A percentile compares a stretch with the other conserved stretches of the same genome.
These are phyloP conservation scores for Chrysanthemum makinoi DNA, from an alignment of 129 eudicot species.

Conservation along the genomic window DNA sequence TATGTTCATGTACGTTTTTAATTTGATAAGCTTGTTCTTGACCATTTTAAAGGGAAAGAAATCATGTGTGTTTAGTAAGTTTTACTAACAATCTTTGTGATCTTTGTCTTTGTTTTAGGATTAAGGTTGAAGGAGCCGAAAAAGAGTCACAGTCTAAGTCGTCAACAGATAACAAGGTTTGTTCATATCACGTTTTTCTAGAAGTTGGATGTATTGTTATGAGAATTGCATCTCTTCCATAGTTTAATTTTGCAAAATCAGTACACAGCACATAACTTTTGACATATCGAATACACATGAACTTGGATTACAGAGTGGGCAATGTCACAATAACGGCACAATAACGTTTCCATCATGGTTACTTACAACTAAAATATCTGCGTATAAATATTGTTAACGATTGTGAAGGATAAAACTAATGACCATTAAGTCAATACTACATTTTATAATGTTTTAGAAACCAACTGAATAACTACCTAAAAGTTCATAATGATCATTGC, in stretches of 20 bases:
- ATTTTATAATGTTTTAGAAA: background rate
- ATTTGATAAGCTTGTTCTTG: background rate
- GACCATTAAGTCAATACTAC: background rate
- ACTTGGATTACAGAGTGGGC: background rate
- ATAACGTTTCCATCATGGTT: background rate
- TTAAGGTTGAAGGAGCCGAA: slow-evolving; percentile 33
- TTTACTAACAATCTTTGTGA: background rate
- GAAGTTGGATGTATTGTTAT: background rate
- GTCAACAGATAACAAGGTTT: slow-evolving; percentile 52
- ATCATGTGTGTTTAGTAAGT: no score
- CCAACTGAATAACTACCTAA: background rate
- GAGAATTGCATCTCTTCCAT: background rate
- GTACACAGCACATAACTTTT: background rate
- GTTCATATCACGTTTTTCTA: background rate
- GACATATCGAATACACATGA: background rate
- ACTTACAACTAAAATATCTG: background rate
- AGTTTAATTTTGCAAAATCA: background rate
- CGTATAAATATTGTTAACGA: background rate
- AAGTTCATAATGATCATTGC: slow-evolving; percentile 7
- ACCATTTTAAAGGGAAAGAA: background rate
- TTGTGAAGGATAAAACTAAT: background rate
- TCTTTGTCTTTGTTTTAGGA: slow-evolving; percentile 23
- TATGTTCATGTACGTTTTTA: no score
- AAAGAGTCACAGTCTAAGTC: slow-evolving; percentile 29
- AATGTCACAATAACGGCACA: background rate